Conservation (phyloP, 257 asterid genomes). For the Euphrasia confusa region DNA sequence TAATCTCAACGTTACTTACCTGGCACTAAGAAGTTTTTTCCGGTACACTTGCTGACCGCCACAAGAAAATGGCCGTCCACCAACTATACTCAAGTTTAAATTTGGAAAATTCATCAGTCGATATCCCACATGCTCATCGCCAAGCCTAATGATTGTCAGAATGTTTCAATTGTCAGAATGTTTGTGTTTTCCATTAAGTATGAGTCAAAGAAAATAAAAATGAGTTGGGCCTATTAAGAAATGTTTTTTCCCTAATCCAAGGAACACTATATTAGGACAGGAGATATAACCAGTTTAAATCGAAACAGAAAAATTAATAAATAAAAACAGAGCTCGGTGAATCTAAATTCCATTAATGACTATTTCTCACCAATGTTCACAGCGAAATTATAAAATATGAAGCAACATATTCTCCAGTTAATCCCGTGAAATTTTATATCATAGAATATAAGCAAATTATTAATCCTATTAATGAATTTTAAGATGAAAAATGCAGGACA, state of each 20-base stretch:
- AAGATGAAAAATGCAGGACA: conserved; percentile 6
- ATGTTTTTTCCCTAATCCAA: not conserved
- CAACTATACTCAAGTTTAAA: conserved; percentile 71
- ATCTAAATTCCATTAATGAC: not conserved
- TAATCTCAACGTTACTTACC: conserved; percentile 35
- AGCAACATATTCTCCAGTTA: too few relatives aligned
- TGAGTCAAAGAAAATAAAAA: conserved; percentile 19
- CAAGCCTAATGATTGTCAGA: conserved; percentile 47
- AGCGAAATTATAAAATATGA: not conserved
- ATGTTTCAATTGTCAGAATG: conserved; percentile 23
- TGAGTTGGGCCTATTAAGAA: not conserved
- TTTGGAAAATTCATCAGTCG: conserved; percentile 59
- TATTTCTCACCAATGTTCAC: not conserved
- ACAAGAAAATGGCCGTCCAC: conserved; percentile 94
- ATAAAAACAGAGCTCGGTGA: not conserved
- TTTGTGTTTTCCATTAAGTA: conserved; percentile 9
- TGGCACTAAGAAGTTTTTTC: conserved; percentile 62
- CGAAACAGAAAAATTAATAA: too few relatives aligned
- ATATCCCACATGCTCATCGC: conserved; percentile 87
- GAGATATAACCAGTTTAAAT: too few relatives aligned
- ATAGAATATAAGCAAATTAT: not conserved
- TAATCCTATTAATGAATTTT: not conserved
- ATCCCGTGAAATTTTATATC: too few relatives aligned
- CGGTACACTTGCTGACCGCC: conserved; percentile 60
- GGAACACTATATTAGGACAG: not conserved